Base-by-base conservation (phyloP, 106 monocot species). In the Platanthera guangdongensis region DNA sequence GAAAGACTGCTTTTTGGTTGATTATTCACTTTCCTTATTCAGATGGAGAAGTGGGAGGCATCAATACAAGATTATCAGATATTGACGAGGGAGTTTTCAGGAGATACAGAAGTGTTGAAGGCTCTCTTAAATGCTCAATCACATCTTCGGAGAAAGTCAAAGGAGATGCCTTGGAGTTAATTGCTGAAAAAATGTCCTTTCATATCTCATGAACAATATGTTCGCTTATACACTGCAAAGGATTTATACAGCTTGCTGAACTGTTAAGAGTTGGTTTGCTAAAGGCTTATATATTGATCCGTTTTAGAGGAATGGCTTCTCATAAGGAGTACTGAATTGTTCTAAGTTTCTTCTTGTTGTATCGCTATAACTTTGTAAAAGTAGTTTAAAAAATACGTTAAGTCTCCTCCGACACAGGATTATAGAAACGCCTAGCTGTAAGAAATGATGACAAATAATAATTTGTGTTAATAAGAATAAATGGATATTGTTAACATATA, bases 31-130 rank as follows among this genome's bases (percentile, higher is more conserved):
- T 30, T 77, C 0, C 12, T 49, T 75, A 53, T 21, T 53, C 49
- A 96, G 95, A 9, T 93, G 89, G 84, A 78, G 76, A 79, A 78
- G 30, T 96, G 88, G 92, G 84, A 86, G 47, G 89, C 81, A 74
- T 62, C 90, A 14, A 51, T 81, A 8, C 32, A 84, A 72, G 95
- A 96, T 78, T 96, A 93, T 60, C 77, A 87, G 74, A 63, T 78
- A 11, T 57, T 93, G 76, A 69, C 80, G 7, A 73, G 80, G 55
- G 90, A 96, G 50, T 55, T 79, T 4, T 89, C 93, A 9, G 89
- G 72, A 71, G 86, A 93, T 75, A 84, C 90, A 79, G 87, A 93
- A 47, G 77, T 96, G 52, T 69, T 30, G 8, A 90, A 63, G 55
- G 88, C 76, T 1, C 83, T 96, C 0, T 52, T 47, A 6, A 77